Conservation (phyloP, 805 yeast genomes). For the Wickerhamomyces xylosicus region DNA sequence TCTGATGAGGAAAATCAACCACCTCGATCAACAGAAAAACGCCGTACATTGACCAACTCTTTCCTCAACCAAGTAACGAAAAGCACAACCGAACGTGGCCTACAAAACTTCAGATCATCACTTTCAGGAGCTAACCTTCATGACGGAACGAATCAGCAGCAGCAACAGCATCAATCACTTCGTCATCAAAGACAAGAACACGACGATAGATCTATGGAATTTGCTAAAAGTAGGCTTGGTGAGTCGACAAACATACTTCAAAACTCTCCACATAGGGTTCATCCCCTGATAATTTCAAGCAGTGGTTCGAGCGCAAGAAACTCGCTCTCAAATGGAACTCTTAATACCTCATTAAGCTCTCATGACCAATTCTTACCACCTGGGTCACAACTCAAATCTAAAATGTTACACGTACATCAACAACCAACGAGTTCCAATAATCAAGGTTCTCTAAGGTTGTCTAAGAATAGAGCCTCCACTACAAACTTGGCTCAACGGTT, state of each 20-base stretch:
- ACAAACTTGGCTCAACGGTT: slow-evolving; percentile 16
- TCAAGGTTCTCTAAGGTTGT: slow-evolving; percentile 1
- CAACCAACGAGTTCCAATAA: neutral
- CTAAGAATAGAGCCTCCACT: slow-evolving; percentile 12
- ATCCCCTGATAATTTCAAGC: slow-evolving; percentile 2
- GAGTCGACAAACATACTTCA: slow-evolving; percentile 15
- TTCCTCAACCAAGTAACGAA: slow-evolving; percentile 13
- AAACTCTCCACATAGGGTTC: slow-evolving; percentile 5
- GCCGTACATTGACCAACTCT: slow-evolving; percentile 8
- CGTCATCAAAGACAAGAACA: neutral
- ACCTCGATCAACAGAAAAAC: neutral
- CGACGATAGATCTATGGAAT: slow-evolving; percentile 4
- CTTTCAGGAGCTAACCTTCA: neutral
- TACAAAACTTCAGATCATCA: slow-evolving; percentile 1
- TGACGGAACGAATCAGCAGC: neutral
- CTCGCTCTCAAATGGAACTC: slow-evolving; percentile 7
- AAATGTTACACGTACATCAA: neutral
- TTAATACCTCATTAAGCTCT: slow-evolving; percentile 8
- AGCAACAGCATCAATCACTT: neutral
- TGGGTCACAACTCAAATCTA: neutral
- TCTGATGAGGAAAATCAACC: slow-evolving; percentile 8
- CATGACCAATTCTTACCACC: slow-evolving; percentile 2
- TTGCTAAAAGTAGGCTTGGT: slow-evolving; percentile 12
- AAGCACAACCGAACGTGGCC: slow-evolving; percentile 8
- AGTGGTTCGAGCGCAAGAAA: slow-evolving; percentile 4